These are phyloP conservation scores for Saccharum officinarum DNA, from an alignment of 176 grass and related monocot species.

Conservation along the genomic window DNA sequence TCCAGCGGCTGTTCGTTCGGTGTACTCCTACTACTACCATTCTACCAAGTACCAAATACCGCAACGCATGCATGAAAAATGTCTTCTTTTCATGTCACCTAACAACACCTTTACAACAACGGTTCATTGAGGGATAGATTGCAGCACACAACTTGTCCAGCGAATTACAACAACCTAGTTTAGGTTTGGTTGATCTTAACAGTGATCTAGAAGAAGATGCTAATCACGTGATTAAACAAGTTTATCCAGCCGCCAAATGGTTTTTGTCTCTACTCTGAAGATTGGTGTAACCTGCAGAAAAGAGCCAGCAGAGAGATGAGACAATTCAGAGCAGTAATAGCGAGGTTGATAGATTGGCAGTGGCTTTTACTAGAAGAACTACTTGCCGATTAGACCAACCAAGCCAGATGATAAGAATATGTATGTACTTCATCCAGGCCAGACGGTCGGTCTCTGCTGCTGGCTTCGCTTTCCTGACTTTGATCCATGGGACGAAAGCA, in stretches of 20 bases:
- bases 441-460: neutral
- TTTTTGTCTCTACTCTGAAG: neutral
- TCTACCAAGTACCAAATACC: too few species aligned
- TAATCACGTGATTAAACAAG: neutral
- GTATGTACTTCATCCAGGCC: neutral
- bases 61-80: neutral
- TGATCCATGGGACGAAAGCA: neutral
- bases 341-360: too few species aligned
- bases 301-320: neutral
- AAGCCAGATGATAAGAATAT: neutral
- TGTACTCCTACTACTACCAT: too few species aligned
- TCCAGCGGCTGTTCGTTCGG: neutral
- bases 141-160: neutral
- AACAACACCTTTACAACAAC: neutral
- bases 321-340: neutral
- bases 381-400: neutral
- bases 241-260: neutral
- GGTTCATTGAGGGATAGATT: neutral
- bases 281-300: neutral
- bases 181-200: neutral
- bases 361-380: neutral
- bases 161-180: neutral
- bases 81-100: slow-evolving; percentile 2
- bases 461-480: slow-evolving; percentile 4
- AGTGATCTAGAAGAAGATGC: neutral